phyloP scores from a whole-genome alignment of 2,329 filamentous ascomycete species.

The Trichoderma aggressivum region DNA sequence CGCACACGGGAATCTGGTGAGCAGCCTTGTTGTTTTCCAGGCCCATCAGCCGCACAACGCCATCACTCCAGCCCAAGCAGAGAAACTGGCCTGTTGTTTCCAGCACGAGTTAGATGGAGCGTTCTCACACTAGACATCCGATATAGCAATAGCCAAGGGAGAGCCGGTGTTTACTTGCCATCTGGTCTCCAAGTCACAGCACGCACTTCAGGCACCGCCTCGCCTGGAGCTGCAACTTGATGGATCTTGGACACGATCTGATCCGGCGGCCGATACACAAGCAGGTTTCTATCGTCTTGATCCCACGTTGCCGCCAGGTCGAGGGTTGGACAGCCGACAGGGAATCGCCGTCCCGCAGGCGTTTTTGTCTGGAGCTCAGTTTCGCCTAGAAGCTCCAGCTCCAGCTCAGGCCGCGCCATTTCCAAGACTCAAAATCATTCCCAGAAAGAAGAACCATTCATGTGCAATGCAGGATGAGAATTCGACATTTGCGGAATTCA shows the following conservation, averaged over 20 bases:
- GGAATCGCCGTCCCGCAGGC: conserved; percentile 46
- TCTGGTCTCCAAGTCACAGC: conserved; percentile 64
- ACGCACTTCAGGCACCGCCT: conserved; percentile 42
- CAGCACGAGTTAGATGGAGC: neutral
- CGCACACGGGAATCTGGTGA: conserved; percentile 62
- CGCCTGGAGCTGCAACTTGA: conserved; percentile 40
- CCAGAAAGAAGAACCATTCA: neutral
- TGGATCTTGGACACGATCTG: conserved; percentile 59
- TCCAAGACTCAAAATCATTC: neutral
- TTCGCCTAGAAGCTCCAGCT: conserved; percentile 51
- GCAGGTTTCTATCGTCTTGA: conserved; percentile 63
- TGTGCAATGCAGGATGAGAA: no score
- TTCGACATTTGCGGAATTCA: neutral
- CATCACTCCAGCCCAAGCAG: conserved; percentile 81
- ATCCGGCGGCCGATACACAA: conserved; percentile 74
- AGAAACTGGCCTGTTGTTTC: conserved; percentile 63
- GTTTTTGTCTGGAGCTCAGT: conserved; percentile 55
- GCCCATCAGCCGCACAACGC: conserved; percentile 70
- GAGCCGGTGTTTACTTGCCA: conserved; percentile 44
- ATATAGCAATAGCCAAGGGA: neutral
- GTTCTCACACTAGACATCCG: neutral
- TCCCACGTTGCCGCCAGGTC: conserved; percentile 74
- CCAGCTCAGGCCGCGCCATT: conserved; percentile 26
- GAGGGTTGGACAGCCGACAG: conserved; percentile 79
- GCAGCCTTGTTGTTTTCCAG: conserved; percentile 78